These are phyloP conservation scores for Maudiozyma humilis DNA, from an alignment of 1,139 yeast genomes.

Conservation along the genomic window DNA sequence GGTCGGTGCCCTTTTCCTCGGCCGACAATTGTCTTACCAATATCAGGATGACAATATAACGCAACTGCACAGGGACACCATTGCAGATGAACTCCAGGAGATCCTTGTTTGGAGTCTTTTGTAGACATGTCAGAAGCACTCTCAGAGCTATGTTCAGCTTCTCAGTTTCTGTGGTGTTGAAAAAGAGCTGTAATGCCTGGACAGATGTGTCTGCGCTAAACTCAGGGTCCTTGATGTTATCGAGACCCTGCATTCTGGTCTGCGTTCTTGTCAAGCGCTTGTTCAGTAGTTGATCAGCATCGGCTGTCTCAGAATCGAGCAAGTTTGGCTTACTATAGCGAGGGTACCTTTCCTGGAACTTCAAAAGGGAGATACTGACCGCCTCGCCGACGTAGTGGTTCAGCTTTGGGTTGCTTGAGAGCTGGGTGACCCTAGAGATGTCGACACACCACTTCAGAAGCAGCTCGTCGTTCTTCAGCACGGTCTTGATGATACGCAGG, in stretches of 20 bases:
- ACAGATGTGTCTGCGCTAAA: slow-evolving; percentile 34
- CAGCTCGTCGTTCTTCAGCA: slow-evolving; percentile 26
- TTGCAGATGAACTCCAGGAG: slow-evolving; percentile 59
- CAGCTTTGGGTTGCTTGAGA: slow-evolving; percentile 27
- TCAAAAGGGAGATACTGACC: slow-evolving; percentile 20
- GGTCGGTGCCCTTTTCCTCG: slow-evolving; percentile 23
- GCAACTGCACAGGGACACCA: slow-evolving; percentile 82
- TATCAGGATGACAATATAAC: slow-evolving; percentile 57
- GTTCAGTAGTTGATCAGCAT: slow-evolving; percentile 10
- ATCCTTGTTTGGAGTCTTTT: slow-evolving; percentile 28
- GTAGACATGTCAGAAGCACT: slow-evolving; percentile 37
- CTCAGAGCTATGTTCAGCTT: slow-evolving; percentile 43
- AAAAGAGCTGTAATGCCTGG: slow-evolving; percentile 41
- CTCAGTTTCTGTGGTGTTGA: slow-evolving; percentile 43
- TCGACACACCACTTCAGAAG: slow-evolving; percentile 28
- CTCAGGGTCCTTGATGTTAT: slow-evolving; percentile 12
- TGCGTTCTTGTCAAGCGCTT: slow-evolving; percentile 28
- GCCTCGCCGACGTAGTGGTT: slow-evolving; percentile 23
- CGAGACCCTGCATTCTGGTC: slow-evolving; percentile 23
- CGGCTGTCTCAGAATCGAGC: slow-evolving; percentile 10
- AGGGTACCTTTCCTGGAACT: slow-evolving; percentile 25
- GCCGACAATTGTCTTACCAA: slow-evolving; percentile 32
- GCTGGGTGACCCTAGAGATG: slow-evolving; percentile 23
- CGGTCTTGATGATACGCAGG: slow-evolving; percentile 21
- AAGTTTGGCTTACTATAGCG: slow-evolving; percentile 16